These are phyloP conservation scores for Blastobotrys persicus DNA, from an alignment of 1,139 yeast species.

Conservation along the genomic window DNA sequence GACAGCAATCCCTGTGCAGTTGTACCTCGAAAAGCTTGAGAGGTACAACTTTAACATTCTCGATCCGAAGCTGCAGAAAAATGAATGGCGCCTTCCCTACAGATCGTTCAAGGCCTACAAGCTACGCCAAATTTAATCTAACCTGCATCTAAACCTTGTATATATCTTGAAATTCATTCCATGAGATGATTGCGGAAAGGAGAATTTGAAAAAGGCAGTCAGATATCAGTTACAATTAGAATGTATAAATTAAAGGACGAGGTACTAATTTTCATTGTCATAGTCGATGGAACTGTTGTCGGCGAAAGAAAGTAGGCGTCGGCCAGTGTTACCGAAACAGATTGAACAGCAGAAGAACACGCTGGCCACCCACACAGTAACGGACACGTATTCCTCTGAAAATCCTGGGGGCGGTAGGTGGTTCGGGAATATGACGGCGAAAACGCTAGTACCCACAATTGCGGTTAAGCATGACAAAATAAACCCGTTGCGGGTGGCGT, in stretches of 20 bases:
- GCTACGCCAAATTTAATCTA: constrained; percentile 32
- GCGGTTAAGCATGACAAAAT: constrained; percentile 34
- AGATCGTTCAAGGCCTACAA: constrained; percentile 56
- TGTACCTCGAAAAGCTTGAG: constrained; percentile 62
- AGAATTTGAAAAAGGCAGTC: too few relatives aligned
- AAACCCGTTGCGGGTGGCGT: constrained; percentile 69
- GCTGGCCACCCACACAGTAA: constrained; percentile 51
- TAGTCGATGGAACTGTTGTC: constrained; percentile 8
- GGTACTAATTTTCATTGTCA: constrained; percentile 1
- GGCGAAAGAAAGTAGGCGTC: constrained; percentile 41
- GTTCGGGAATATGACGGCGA: constrained; percentile 33
- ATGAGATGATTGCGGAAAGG: too few relatives aligned
- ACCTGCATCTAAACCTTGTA: too few relatives aligned
- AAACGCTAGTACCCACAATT: constrained; percentile 32
- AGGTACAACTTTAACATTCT: constrained; percentile 62
- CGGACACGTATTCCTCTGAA: constrained; percentile 32
- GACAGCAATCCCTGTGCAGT: constrained; percentile 62
- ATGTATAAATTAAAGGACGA: not conserved
- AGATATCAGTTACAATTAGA: too few relatives aligned
- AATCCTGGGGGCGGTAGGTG: constrained; percentile 27
- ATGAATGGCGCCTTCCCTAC: constrained; percentile 77
- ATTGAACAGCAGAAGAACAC: constrained; percentile 68
- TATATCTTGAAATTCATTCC: not conserved
- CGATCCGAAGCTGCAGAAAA: constrained; percentile 47
- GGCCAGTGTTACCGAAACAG: constrained; percentile 69